Conservation (phyloP, 2,329 filamentous ascomycete genomes). For the Ceratocystis colombiana region DNA sequence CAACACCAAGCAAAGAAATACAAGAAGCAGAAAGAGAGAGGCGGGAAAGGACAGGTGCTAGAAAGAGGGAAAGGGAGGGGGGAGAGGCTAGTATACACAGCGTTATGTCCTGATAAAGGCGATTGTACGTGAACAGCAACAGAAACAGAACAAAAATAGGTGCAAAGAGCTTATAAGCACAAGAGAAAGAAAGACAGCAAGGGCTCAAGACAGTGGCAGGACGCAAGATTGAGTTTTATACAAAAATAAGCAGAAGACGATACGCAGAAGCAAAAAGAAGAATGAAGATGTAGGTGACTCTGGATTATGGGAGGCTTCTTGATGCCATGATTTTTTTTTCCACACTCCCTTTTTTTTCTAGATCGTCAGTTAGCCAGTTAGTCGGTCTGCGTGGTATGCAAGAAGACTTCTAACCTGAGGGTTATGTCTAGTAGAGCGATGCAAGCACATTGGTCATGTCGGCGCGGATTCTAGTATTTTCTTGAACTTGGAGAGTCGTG, state of each 20-base stretch:
- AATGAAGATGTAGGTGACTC: not conserved
- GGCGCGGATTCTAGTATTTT: not conserved
- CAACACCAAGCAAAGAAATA: not conserved
- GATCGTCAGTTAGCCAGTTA: not conserved
- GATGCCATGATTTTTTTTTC: not conserved
- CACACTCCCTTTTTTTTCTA: not conserved
- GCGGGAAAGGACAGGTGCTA: not conserved
- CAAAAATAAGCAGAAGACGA: slow-evolving; percentile 6
- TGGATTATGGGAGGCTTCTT: not conserved
- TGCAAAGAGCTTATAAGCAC: slow-evolving; percentile 9
- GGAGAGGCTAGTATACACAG: slow-evolving; percentile 21
- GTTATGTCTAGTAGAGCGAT: not conserved
- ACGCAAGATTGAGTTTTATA: slow-evolving; percentile 2
- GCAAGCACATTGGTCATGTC: not conserved
- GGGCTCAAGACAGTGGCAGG: not conserved
- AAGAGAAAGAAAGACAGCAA: not conserved
- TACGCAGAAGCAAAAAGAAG: not conserved
- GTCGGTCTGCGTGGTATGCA: not conserved
- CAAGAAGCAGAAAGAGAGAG: not conserved
- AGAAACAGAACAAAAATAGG: slow-evolving; percentile 11
- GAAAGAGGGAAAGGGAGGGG: not conserved
- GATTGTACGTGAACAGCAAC: slow-evolving; percentile 9
- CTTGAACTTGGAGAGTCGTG: not conserved
- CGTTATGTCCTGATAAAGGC: slow-evolving; percentile 13
- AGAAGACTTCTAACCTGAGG: not conserved